Evolutionary conservation across 2,329 filamentous ascomycete genomes (phyloP).

Genomic region (Pseudogymnoascus sp.): DNA sequence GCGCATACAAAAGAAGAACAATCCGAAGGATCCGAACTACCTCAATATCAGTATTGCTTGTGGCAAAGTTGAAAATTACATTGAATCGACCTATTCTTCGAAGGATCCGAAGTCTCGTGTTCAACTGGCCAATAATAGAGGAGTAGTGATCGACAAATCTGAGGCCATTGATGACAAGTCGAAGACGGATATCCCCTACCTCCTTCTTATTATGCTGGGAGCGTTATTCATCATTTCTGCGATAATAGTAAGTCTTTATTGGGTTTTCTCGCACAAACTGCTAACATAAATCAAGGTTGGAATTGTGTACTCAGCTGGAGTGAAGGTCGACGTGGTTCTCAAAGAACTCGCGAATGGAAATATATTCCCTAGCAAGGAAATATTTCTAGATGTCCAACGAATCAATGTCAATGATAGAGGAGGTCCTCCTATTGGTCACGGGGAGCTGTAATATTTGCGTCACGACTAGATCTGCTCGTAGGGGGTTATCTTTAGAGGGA

Average conservation of each 20-base stretch:
- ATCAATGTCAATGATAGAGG: neutral
- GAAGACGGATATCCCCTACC: conserved; percentile 49
- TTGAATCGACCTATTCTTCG: conserved; percentile 84
- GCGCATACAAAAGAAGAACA: conserved; percentile 88
- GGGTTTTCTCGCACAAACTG: neutral
- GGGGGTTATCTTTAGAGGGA: neutral
- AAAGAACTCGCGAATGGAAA: neutral
- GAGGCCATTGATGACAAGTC: conserved; percentile 49
- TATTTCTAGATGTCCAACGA: neutral
- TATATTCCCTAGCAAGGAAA: neutral
- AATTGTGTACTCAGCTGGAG: neutral
- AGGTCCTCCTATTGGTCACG: neutral
- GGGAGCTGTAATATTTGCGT: neutral
- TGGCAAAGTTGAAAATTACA: conserved; percentile 91
- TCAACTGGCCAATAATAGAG: conserved; percentile 32
- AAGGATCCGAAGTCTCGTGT: conserved; percentile 62
- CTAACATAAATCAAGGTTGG: neutral
- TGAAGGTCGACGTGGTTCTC: neutral
- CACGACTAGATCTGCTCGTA: neutral
- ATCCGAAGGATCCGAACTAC: conserved; percentile 86
- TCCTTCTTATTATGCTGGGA: conserved; percentile 59
- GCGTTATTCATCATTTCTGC: conserved; percentile 66
- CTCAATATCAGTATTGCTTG: conserved; percentile 86
- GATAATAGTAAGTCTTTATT: conserved; percentile 63
- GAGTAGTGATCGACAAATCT: conserved; percentile 32